These are phyloP conservation scores for Fusarium caatingaense DNA, from an alignment of 2,329 filamentous ascomycete genomes.

Conservation along the genomic window DNA sequence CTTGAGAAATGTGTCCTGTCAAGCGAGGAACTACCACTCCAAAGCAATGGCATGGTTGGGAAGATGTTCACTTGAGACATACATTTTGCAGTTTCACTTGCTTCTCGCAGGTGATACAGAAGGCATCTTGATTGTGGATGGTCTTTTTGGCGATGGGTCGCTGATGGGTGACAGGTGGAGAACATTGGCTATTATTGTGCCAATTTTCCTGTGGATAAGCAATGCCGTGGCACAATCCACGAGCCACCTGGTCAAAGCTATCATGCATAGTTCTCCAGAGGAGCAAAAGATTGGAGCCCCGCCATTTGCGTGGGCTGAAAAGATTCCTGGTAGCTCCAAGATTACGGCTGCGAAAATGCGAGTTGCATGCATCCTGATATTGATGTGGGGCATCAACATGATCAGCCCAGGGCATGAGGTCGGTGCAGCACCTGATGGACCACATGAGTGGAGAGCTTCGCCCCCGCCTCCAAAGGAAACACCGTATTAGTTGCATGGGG, in stretches of 20 bases:
- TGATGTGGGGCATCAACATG: not conserved
- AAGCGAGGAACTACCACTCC: conserved; percentile 43
- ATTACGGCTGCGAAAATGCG: not conserved
- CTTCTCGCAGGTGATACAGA: conserved; percentile 69
- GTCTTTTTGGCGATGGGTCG: conserved; percentile 36
- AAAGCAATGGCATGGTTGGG: conserved; percentile 64
- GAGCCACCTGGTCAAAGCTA: not conserved
- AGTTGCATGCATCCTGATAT: not conserved
- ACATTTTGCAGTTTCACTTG: conserved; percentile 69
- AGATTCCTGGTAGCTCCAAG: not conserved
- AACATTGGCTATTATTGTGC: conserved; percentile 38
- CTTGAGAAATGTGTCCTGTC: conserved; percentile 58
- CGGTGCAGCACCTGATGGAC: not conserved
- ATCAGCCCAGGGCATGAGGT: not conserved
- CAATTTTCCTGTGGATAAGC: conserved; percentile 45
- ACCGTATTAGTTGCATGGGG: not conserved
- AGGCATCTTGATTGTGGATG: conserved; percentile 55
- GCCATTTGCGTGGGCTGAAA: not conserved
- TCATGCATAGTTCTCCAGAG: not conserved
- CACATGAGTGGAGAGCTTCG: not conserved
- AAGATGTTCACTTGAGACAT: conserved; percentile 67
- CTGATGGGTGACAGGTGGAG: conserved; percentile 42
- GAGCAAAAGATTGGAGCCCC: not conserved
- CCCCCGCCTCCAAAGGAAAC: not conserved
- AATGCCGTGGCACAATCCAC: conserved; percentile 37